Conservation (phyloP, 1,139 yeast species). For the Blastobotrys illinoisensis region DNA sequence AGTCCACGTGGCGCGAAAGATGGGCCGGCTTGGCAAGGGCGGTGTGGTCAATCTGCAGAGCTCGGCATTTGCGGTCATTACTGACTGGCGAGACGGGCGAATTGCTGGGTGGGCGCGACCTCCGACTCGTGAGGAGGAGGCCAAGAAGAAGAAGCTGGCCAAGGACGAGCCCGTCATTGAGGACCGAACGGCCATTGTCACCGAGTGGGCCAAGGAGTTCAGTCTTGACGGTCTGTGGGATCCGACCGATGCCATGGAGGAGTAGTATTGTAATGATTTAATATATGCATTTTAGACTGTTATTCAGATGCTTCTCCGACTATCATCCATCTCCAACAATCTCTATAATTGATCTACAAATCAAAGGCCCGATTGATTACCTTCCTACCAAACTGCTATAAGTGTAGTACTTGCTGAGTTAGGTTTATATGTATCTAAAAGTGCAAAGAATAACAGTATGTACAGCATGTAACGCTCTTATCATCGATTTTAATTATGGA, state of each 20-base stretch:
- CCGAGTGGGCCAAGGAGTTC: slow-evolving; percentile 91
- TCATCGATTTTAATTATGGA: too few relatives aligned
- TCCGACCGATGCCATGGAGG: slow-evolving; percentile 20
- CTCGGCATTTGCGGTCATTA: slow-evolving; percentile 78
- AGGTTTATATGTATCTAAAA: too few relatives aligned
- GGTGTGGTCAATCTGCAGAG: slow-evolving; percentile 86
- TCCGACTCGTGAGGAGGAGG: slow-evolving; percentile 36
- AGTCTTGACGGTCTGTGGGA: slow-evolving; percentile 70
- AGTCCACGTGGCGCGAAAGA: slow-evolving; percentile 86
- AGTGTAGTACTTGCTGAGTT: too few relatives aligned
- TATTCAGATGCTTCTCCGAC: too few relatives aligned
- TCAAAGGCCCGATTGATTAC: too few relatives aligned
- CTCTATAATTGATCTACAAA: too few relatives aligned
- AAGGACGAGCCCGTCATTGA: slow-evolving; percentile 26
- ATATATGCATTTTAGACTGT: neutral
- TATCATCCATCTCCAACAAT: too few relatives aligned
- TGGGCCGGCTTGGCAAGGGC: slow-evolving; percentile 89
- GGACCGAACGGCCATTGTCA: slow-evolving; percentile 77
- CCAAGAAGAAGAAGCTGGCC: slow-evolving; percentile 26
- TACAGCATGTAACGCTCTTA: too few relatives aligned
- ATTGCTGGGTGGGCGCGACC: slow-evolving; percentile 89
- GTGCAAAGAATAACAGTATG: too few relatives aligned
- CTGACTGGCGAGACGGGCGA: slow-evolving; percentile 97
- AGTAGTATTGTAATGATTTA: slow-evolving; percentile 1
- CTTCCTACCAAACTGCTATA: too few relatives aligned